Evolutionary conservation across 129 eudicot genomes (phyloP).

Genomic region (Flaveria brownii): DNA sequence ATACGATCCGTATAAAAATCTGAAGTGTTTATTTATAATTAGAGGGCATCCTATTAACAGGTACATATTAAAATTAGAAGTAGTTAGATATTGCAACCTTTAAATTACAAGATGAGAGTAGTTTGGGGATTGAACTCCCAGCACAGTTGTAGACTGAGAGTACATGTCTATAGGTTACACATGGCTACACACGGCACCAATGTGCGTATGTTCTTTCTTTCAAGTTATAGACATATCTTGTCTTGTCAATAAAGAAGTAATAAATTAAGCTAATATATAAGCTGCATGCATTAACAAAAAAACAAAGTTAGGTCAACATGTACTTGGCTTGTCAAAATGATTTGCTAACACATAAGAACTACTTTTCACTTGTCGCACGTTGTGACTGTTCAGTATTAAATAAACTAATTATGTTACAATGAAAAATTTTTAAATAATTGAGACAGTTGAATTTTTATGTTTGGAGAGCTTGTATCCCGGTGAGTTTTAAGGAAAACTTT

Average conservation of each 20-base stretch:
- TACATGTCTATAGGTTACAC: not conserved
- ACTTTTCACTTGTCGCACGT: too few species aligned
- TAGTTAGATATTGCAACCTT: not conserved
- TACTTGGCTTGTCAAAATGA: not conserved
- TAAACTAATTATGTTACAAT: too few species aligned
- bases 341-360: too few species aligned
- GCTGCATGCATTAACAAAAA: not conserved
- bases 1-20: too few species aligned
- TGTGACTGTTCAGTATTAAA: too few species aligned
- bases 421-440: too few species aligned
- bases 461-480: too few species aligned
- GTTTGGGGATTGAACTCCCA: not conserved
- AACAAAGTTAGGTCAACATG: not conserved
- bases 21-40: too few species aligned
- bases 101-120: not conserved
- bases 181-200: not conserved
- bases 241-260: not conserved
- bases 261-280: not conserved
- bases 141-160: not conserved
- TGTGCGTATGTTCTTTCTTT: not conserved
- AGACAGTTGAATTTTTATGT: too few species aligned
- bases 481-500: too few species aligned
- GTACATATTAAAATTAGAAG: too few species aligned
- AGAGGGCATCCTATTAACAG: too few species aligned
- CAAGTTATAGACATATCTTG: not conserved